Evolutionary conservation across 371 early-diverging fungal genomes (phyloP), one percentile per base, ranked within the genome.

Genomic region (Massospora cicadina): DNA sequence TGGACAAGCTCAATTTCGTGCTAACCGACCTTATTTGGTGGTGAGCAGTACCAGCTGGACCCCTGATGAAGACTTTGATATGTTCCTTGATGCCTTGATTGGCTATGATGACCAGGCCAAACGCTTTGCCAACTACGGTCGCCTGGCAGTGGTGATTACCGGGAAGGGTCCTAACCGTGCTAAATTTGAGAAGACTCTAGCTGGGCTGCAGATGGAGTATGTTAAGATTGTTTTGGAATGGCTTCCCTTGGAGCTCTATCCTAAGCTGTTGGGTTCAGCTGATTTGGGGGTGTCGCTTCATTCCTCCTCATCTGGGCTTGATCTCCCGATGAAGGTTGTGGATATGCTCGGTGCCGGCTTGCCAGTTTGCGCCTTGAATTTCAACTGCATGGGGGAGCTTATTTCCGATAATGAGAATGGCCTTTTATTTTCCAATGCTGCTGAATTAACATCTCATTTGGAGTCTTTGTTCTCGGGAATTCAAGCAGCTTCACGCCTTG

Each of bases 311-410:
- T 90, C 91, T 28, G 95, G 95, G 0, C 77, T 96, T 67, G 98
- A 97, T 74, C 71, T 97, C 60, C 98, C 98, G 1, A 97, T 97
- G 98, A 97, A 97, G 73, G 83, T 96, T 0, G 91, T 95, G 0
- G 98, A 97, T 72, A 93, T 97, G 95, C 91, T 95, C 82, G 98
- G 95, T 1, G 89, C 90, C 72, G 92, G 91, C 0, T 69, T 93
- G 10, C 95, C 98, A 1, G 94, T 91, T 21, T 87, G 86, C 69
- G 91, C 96, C 0, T 72, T 83, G 59, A 67, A 71, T 1, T 97
- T 88, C 67, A 70, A 75, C 21, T 85, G 90, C 71, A 70, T 93
- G 58, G 68, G 76, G 62, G 96, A 95, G 66, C 76, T 95, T 17
- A 90, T 95, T 0, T 63, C 74, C 1, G 75, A 87, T 65, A 79